phyloP scores from a whole-genome alignment of 177 flowering plant species.

The Vitis hybrid region DNA sequence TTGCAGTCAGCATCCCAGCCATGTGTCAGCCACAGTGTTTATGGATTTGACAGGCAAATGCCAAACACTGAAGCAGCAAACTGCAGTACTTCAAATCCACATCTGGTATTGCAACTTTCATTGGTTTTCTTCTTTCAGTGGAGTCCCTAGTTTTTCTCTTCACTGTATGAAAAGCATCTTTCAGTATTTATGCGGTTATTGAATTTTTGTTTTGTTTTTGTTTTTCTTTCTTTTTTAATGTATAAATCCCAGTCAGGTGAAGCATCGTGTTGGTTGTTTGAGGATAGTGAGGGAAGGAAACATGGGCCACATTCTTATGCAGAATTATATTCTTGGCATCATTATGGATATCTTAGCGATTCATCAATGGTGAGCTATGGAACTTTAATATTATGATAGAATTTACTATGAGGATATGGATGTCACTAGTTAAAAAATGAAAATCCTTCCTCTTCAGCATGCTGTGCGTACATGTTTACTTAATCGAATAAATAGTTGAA shows the following conservation, averaged over 20 bases:
- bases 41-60: constrained; percentile 11
- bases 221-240: neutral
- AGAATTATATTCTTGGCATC: constrained; percentile 72
- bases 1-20: constrained; percentile 15
- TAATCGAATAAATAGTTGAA: no score
- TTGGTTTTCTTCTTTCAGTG: neutral
- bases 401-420: no score
- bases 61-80: constrained; percentile 14
- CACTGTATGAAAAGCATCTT: neutral
- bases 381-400: no score
- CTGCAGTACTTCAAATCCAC: constrained; percentile 5
- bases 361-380: constrained; percentile 58
- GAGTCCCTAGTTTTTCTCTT: neutral
- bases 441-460: no score
- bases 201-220: neutral
- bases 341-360: constrained; percentile 61
- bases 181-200: neutral
- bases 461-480: no score
- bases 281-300: constrained; percentile 61
- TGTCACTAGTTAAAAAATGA: no score
- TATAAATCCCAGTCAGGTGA: constrained; percentile 45
- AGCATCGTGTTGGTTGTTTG: constrained; percentile 70
- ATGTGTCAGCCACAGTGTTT: constrained; percentile 5
- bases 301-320: constrained; percentile 83
- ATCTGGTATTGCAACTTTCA: constrained; percentile 21